Evolutionary conservation across 805 yeast species (phyloP), one percentile per base, ranked within the genome.

Genomic region (Cyberlindnera japonica): DNA sequence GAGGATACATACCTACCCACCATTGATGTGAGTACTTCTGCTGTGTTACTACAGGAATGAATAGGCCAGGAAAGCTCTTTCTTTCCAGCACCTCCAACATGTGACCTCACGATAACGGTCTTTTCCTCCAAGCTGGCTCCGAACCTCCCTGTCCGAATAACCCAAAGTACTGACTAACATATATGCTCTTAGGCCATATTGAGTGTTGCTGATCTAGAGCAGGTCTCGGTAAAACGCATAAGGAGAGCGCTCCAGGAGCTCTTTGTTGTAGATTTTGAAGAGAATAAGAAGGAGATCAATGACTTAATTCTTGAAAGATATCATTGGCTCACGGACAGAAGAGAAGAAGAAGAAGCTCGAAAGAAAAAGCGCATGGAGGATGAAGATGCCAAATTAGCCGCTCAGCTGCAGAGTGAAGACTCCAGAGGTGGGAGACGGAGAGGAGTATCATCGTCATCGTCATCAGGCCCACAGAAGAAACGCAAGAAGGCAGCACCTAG

Each of bases 211-310:
- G 83, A 85, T 51, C 68, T 83, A 23, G 81, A 81, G 44, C 69
- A 74, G 45, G 77, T 85, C 13, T 77, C 90, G 0, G 88, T 83
- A 6, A 83, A 82, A 58, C 74, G 75, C 55, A 76, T 86, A 18
- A 67, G 95, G 45, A 70, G 72, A 44, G 91, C 90, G 0, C 54
- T 86, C n/a, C 87, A 81, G 55, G 84, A 76, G 45, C 65, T 86
- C 23, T 83, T 79, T 52, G 75, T 72, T 5, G 66, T 72, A 1
- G 79, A 82, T 48, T 67, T 83, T 31, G 62, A 53, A 16, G 64
- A 66, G 1, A 14, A 72, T 43, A 65, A 81, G 71, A 74, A 78
- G 50, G 71, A 62, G 19, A 68, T 84, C 33, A 83, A 82, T 49
- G 77, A 74, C 3, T 50, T 79, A 26, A 82, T 85, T 31, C 58